Evolutionary conservation across 2,329 filamentous ascomycete genomes (phyloP), one percentile per base, ranked within the genome.

Genomic region (Botrytis tulipae): DNA sequence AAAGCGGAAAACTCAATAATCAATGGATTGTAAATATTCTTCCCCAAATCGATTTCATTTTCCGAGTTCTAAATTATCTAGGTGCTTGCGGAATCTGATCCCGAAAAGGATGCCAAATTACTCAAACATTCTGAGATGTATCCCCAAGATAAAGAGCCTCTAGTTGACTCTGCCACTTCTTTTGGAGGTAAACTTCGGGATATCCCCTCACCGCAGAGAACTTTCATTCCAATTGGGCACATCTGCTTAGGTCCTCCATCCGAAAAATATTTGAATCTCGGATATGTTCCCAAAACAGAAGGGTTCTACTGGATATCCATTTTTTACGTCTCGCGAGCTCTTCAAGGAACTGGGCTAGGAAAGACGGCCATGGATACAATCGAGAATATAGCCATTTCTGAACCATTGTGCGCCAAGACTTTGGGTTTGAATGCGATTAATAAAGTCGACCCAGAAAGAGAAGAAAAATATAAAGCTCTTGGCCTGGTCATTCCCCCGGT

Each of bases 141-240:
- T 48, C 77, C 78, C 10, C 32, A 25, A 48, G 79, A 80, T 65
- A 35, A 20, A 4, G 35, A 14, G 2, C 66, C 76, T 4, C 59
- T 80, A 16, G 32, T 73, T 54, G 78, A 80, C 44, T 74, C 77
- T 5, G 77, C 78, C 0, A 54, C 44, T 8, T 65, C 74, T 1
- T 74, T 79, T 35, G 75, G 75, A 4, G 76, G 74, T 14, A 75
- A 77, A 67, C 54, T 75, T 25, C 73, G 78, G 29, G 37, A 32
- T 20, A 70, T 76, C n/a, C 73, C 77, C 8, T 65, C 35, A 1
- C 73, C 76, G 4, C 70, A 71, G 16, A 69, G 40, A 44, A 63
- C 46, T 7, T 79, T 80, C 63, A 73, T 75, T 9, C 78, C 78
- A 10, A 66, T 80, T 4, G 78, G 78, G n/a, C 78, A 80, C 68